Evolutionary conservation across 2,329 filamentous ascomycete genomes (phyloP).

Genomic region (Penicillium crustosum): DNA sequence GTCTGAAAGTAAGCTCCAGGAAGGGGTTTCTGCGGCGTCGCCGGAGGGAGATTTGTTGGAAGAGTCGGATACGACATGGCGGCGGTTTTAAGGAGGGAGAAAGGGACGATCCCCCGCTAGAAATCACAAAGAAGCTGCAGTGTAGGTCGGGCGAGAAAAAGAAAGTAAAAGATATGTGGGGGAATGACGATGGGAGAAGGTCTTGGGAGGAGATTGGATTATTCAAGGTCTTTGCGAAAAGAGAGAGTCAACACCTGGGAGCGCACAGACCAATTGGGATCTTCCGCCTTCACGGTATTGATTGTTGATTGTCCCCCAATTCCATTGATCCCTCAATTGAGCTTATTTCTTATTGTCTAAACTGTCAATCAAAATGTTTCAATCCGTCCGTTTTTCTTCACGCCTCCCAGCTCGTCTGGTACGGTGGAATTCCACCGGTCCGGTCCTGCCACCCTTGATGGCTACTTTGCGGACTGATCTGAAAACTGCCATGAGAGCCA

Average conservation of each 20-base stretch:
- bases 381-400: constrained; percentile 29
- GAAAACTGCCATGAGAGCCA: constrained; percentile 52
- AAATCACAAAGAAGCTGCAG: constrained; percentile 16
- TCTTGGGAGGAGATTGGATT: constrained; percentile 13
- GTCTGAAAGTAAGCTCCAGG: constrained; percentile 46
- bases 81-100: constrained; percentile 15
- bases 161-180: constrained; percentile 8
- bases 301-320: constrained; percentile 6
- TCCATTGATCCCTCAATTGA: constrained; percentile 5
- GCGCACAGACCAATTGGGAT: constrained; percentile 36
- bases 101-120: constrained; percentile 23
- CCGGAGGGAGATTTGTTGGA: constrained; percentile 26
- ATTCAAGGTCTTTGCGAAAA: constrained; percentile 24
- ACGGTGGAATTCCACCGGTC: constrained; percentile 44
- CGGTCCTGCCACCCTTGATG: constrained; percentile 45
- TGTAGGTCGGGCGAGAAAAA: constrained; percentile 8
- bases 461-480: constrained; percentile 47
- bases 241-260: constrained; percentile 25
- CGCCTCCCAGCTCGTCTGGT: constrained; percentile 31
- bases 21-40: constrained; percentile 42
- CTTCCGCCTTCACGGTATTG: constrained; percentile 22
- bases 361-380: constrained; percentile 32
- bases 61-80: constrained; percentile 47
- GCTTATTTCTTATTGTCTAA: not conserved
- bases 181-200: constrained; percentile 9